Evolutionary conservation across 176 grass and related monocot genomes (phyloP).

Genomic region (Guadua angustifolia): DNA sequence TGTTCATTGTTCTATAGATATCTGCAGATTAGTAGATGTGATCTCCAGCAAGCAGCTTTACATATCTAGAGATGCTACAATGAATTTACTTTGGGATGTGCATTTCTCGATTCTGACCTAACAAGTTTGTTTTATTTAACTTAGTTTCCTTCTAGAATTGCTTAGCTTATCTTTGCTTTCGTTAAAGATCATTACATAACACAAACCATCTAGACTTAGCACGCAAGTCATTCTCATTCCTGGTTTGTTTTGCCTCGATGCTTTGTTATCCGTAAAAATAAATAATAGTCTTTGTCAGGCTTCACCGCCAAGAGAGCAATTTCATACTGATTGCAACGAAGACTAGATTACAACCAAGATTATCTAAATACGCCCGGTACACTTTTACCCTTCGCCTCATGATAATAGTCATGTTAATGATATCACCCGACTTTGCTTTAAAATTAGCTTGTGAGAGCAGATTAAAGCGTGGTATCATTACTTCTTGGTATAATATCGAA

Average conservation of each 20-base stretch:
- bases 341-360: too few relatives aligned
- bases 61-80: too few relatives aligned
- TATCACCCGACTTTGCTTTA: neutral
- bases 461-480: neutral
- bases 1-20: too few relatives aligned
- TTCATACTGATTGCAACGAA: neutral
- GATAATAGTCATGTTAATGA: neutral
- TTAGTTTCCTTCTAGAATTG: too few relatives aligned
- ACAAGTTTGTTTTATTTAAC: too few relatives aligned
- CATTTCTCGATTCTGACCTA: too few relatives aligned
- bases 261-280: constrained; percentile 14
- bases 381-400: neutral
- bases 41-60: too few relatives aligned
- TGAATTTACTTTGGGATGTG: too few relatives aligned
- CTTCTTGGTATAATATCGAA: neutral
- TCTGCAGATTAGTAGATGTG: too few relatives aligned
- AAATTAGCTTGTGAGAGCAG: neutral
- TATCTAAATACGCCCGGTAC: constrained; percentile 10
- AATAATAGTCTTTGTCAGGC: neutral
- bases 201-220: neutral
- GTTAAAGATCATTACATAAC: too few relatives aligned
- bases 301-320: neutral
- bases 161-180: too few relatives aligned
- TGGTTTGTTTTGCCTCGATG: constrained; percentile 13
- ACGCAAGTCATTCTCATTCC: neutral